Percentiles rank a stretch among this genome's conserved stretches.
These are phyloP conservation scores for Phaeophleospora eucalypticola DNA, from an alignment of 2,329 filamentous ascomycete species.

Conservation along the genomic window DNA sequence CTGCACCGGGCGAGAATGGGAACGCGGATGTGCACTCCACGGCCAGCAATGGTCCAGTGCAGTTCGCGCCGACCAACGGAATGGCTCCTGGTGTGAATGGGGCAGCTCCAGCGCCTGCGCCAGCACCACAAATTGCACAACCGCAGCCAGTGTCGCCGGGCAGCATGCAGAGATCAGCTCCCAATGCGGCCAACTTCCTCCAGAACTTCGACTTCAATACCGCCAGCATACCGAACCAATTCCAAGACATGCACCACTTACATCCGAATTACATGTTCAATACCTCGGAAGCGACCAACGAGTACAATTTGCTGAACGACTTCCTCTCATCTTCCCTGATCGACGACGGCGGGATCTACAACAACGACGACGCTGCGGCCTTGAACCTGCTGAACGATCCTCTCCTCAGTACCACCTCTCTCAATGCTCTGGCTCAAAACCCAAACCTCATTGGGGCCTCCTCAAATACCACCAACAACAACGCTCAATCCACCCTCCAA, in stretches of 20 bases:
- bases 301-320: constrained; percentile 95
- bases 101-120: constrained; percentile 3
- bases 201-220: constrained; percentile 65
- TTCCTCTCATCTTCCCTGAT: constrained; percentile 89
- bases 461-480: constrained; percentile 4
- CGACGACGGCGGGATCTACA: constrained; percentile 57
- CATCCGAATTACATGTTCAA: constrained; percentile 95
- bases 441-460: constrained; percentile 25
- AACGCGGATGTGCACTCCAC: constrained; percentile 8
- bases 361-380: constrained; percentile 44
- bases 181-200: constrained; percentile 41
- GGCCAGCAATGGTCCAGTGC: constrained; percentile 11
- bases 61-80: constrained; percentile 13
- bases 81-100: too few relatives aligned
- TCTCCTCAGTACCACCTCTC: constrained; percentile 43
- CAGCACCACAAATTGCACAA: constrained; percentile 63
- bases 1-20: constrained; percentile 28
- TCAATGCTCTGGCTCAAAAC: constrained; percentile 44
- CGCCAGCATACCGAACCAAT: constrained; percentile 69
- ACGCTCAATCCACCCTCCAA: constrained; percentile 29
- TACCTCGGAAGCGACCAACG: constrained; percentile 88
- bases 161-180: constrained; percentile 54
- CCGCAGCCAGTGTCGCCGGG: constrained; percentile 64
- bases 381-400: constrained; percentile 61
- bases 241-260: constrained; percentile 90